phyloP scores from a whole-genome alignment of 768 basidiomycete genomes.

The Postia placenta region DNA sequence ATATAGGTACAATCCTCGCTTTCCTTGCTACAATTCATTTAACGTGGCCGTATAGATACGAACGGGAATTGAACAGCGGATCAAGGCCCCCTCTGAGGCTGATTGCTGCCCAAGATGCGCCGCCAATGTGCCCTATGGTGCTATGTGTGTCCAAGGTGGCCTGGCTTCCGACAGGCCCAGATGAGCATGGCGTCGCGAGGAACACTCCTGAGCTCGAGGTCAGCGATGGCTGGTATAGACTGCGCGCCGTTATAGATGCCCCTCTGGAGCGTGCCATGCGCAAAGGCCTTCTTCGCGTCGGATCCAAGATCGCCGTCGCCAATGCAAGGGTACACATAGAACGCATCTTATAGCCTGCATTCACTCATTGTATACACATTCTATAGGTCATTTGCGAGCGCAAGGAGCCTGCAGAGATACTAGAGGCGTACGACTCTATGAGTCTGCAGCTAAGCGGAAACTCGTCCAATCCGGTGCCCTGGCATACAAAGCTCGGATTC shows the following conservation, averaged over 20 bases:
- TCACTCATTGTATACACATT: neutral
- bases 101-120: conserved; percentile 78
- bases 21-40: too few relatives aligned
- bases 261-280: conserved; percentile 66
- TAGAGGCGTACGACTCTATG: conserved; percentile 71
- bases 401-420: conserved; percentile 75
- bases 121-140: conserved; percentile 74
- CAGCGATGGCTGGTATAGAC: conserved; percentile 96
- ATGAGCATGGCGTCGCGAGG: conserved; percentile 33
- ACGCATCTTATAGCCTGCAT: conserved; percentile 1
- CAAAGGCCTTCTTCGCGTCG: conserved; percentile 61
- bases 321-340: conserved; percentile 64
- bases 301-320: conserved; percentile 76
- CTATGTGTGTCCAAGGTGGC: conserved; percentile 75
- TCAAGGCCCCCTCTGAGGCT: conserved; percentile 77
- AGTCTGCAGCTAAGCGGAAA: conserved; percentile 74
- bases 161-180: conserved; percentile 38
- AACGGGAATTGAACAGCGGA: conserved; percentile 75
- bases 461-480: conserved; percentile 77
- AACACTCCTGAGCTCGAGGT: conserved; percentile 68
- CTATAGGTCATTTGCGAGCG: conserved; percentile 31
- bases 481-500: conserved; percentile 88
- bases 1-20: conserved; percentile 60
- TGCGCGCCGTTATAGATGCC: conserved; percentile 71
- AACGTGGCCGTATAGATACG: conserved; percentile 52